A percentile compares a stretch with the other conserved stretches of the same genome.
These are phyloP conservation scores for Monosporascus sp. DNA, from an alignment of 2,329 filamentous ascomycete genomes.

Conservation along the genomic window DNA sequence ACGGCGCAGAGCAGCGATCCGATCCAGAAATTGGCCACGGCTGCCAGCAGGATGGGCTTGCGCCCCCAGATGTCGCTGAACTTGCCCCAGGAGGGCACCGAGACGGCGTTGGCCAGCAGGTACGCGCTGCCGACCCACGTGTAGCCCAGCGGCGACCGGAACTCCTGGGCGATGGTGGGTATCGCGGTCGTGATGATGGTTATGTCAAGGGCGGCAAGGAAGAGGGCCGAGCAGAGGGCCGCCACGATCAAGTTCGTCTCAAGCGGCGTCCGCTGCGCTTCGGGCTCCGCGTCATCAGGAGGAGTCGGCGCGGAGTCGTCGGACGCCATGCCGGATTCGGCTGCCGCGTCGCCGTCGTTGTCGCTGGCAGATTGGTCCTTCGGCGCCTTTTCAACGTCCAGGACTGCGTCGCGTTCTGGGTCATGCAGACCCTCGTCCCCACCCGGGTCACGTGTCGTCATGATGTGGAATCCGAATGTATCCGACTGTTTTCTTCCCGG, in stretches of 20 bases:
- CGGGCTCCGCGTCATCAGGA: slow-evolving; percentile 5
- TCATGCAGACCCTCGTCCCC: background rate
- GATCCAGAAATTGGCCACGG: slow-evolving; percentile 48
- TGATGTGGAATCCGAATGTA: background rate
- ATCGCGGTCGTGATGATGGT: slow-evolving; percentile 64
- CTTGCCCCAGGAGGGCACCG: slow-evolving; percentile 65
- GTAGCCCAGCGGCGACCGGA: slow-evolving; percentile 64
- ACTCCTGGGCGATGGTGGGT: slow-evolving; percentile 57
- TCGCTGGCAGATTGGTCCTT: slow-evolving; percentile 1
- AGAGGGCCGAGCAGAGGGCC: slow-evolving; percentile 33
- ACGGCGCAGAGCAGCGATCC: slow-evolving; percentile 50
- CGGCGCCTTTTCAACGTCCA: background rate
- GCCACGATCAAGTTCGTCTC: slow-evolving; percentile 25
- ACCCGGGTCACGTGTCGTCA: background rate
- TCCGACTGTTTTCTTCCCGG: background rate
- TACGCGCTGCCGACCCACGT: slow-evolving; percentile 74
- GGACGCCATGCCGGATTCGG: background rate
- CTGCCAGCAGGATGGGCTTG: slow-evolving; percentile 46
- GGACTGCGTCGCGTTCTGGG: background rate
- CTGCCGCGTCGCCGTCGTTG: slow-evolving; percentile 1
- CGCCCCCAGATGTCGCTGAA: slow-evolving; percentile 54
- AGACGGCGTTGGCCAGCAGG: slow-evolving; percentile 62
- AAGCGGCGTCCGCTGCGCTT: slow-evolving; percentile 18
- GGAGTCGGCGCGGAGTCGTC: background rate
- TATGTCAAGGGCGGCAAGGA: slow-evolving; percentile 50